Conservation (phyloP, 306 rosid genomes). For the Pachyrhizus erosus region DNA sequence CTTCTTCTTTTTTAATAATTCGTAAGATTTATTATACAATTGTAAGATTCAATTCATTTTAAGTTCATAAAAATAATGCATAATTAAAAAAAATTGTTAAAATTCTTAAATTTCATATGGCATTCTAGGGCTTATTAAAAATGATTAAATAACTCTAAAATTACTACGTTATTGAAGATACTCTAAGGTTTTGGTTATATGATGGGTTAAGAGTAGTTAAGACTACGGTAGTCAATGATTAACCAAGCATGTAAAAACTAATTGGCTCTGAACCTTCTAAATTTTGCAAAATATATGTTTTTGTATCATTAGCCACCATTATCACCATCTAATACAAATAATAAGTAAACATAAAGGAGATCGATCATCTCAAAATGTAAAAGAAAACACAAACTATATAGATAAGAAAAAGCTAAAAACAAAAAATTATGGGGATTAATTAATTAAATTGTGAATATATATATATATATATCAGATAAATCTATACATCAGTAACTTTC, state of each 20-base stretch:
- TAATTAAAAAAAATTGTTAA: background rate
- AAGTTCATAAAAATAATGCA: background rate
- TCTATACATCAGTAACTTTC: constrained; percentile 36
- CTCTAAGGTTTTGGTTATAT: background rate
- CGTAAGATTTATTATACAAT: no score
- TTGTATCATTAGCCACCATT: background rate
- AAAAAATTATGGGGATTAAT: background rate
- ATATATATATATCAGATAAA: constrained; percentile 35
- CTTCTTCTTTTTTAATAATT: no score
- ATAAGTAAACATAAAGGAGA: background rate
- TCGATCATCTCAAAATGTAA: background rate
- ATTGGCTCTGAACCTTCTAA: background rate
- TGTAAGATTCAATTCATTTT: no score
- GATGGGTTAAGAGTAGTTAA: background rate
- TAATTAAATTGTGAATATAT: constrained; percentile 14
- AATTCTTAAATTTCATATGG: no score
- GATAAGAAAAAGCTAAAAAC: background rate
- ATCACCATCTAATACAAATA: background rate
- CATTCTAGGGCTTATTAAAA: no score
- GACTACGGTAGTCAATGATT: background rate
- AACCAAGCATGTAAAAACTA: background rate
- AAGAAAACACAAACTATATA: background rate
- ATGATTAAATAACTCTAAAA: no score
- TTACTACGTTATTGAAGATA: no score
- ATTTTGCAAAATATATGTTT: background rate